Conservation (phyloP, 805 yeast genomes). For the Nakazawaea molendinolei region DNA sequence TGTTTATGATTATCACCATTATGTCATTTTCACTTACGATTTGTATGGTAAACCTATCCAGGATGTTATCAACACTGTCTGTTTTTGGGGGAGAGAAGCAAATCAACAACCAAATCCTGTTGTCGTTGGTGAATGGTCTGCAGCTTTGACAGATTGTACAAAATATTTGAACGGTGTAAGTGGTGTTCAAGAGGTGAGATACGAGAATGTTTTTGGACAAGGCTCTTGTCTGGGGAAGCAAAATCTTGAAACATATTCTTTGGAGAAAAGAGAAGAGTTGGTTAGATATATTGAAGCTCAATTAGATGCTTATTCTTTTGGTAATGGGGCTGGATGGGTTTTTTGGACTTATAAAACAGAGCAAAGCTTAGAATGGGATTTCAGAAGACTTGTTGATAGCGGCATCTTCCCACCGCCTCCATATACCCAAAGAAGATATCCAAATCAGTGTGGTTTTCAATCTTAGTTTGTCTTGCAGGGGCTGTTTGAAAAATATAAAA, state of each 20-base stretch:
- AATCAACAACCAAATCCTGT: constrained; percentile 36
- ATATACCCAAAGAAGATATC: constrained; percentile 54
- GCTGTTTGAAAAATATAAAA: background rate
- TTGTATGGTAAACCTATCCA: constrained; percentile 52
- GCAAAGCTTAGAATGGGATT: constrained; percentile 61
- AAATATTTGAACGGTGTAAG: constrained; percentile 63
- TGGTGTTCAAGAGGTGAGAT: constrained; percentile 64
- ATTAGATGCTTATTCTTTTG: constrained; percentile 31
- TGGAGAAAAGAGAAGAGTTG: constrained; percentile 32
- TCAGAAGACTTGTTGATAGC: constrained; percentile 38
- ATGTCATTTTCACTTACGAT: constrained; percentile 74
- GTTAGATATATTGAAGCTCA: constrained; percentile 58
- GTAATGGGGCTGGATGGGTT: constrained; percentile 48
- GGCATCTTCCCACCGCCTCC: constrained; percentile 72
- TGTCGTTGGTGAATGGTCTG: constrained; percentile 67
- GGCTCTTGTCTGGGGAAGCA: constrained; percentile 39
- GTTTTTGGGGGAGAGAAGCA: constrained; percentile 40
- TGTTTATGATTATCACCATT: constrained; percentile 82
- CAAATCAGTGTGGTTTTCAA: constrained; percentile 50
- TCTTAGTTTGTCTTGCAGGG: background rate
- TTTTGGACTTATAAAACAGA: constrained; percentile 73
- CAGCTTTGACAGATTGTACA: constrained; percentile 66
- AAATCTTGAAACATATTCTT: constrained; percentile 34
- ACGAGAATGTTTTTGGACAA: constrained; percentile 40
- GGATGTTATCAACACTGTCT: constrained; percentile 51